phyloP scores from a whole-genome alignment of 352 stramenopile genomes.

The Elongisporangium prolatum region DNA sequence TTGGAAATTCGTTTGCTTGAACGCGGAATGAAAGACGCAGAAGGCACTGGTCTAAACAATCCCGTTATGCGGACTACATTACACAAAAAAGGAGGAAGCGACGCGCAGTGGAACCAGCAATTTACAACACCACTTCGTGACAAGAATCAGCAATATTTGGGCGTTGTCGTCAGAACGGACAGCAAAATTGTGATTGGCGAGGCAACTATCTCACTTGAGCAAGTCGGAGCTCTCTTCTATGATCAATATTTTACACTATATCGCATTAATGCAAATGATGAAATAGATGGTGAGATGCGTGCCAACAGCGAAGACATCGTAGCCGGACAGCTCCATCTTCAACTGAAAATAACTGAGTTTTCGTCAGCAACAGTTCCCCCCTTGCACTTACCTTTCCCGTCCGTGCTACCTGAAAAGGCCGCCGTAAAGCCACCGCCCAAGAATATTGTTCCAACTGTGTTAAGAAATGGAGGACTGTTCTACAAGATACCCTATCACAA shows the following conservation, averaged over 20 bases:
- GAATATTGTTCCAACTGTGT: constrained; percentile 28
- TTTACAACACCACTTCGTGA: constrained; percentile 54
- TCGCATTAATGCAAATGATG: constrained; percentile 1
- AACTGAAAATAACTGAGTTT: constrained; percentile 59
- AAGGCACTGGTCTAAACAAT: constrained; percentile 6
- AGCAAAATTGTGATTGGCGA: constrained; percentile 69
- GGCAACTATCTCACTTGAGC: constrained; percentile 32
- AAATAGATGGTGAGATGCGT: constrained; percentile 5
- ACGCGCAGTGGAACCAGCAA: constrained; percentile 82
- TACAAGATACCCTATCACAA: constrained; percentile 80
- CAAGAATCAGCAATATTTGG: constrained; percentile 44
- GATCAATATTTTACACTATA: constrained; percentile 65
- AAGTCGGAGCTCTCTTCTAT: constrained; percentile 43
- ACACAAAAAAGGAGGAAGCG: constrained; percentile 78
- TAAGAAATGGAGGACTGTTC: constrained; percentile 58
- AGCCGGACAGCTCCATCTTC: constrained; percentile 55
- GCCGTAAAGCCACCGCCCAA: background rate
- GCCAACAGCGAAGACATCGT: constrained; percentile 11
- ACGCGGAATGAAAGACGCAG: constrained; percentile 5
- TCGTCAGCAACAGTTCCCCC: constrained; percentile 13
- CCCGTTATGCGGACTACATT: constrained; percentile 47
- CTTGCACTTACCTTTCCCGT: constrained; percentile 22
- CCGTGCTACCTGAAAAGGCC: background rate
- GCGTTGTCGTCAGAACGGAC: constrained; percentile 53
- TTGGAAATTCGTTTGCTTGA: constrained; percentile 45